Base-by-base conservation (phyloP, 352 stramenopile genomes). In the Phytopythium chamaehyphon region DNA sequence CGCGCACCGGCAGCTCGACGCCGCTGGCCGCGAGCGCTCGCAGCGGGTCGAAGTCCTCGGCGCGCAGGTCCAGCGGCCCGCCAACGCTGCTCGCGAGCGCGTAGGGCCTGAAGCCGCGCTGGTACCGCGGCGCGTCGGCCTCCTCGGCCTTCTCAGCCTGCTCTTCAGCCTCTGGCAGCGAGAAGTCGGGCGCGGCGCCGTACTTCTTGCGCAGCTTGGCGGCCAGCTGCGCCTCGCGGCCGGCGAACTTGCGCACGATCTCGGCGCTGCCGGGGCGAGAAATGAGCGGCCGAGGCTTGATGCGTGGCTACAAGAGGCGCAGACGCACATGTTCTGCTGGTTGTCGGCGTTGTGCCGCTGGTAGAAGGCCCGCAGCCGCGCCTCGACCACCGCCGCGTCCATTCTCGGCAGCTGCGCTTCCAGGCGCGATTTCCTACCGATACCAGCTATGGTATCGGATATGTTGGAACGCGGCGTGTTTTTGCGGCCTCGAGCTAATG, bases 191-290 rank as follows among this genome's bases (percentile, higher is more conserved):
- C 7, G 70, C 70, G 26, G 64, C 65, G 48, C 76, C 80, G 47
- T 93, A 93, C 46, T 93, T 93, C 59, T 89, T 91, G 19, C 69
- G 55, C 22, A 93, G 71, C 52, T 86, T 89, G 24, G 70, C 76
- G 44, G 74, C 85, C 37, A 93, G 49, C 57, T 69, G 66, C 4
- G 63, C 57, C 69, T 91, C 78, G 0, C 79, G 77, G 16, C 76
- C 75, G 5, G 55, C 51, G 49, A 86, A 93, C 61, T 86, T 86
- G 38, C 64, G 65, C 53, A 85, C 67, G 55, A 93, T 93, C 59
- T 90, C 78, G 16, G 64, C 62, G 19, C 82, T 90, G 49, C 14
- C 28, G 5, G 5, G 28, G 28, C 28, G 28, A 10, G 5, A 33
- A 9, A 5, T 10, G 28, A 9, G 5, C 28, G 28, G 5, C 28